Base-by-base conservation (phyloP, 2,329 filamentous ascomycete genomes). In the Monilinia polystroma region DNA sequence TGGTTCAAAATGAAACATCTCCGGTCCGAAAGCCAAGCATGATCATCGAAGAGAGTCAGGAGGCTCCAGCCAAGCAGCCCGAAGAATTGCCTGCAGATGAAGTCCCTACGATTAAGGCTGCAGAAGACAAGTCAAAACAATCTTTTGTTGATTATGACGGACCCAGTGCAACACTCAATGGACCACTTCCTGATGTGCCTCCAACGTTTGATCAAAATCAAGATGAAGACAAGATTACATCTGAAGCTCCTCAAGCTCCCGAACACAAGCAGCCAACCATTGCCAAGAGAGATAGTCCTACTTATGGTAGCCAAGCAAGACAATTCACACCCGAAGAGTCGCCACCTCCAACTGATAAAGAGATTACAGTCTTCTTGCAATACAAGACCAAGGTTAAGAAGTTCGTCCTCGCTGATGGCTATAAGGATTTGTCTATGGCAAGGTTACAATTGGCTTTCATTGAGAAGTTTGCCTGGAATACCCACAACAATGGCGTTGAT, bases 391-490 rank as follows among this genome's bases (percentile, higher is more conserved):
- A 95, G 76, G 93, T 98, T 73, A 98, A 97, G 80, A 98, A 98
- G 77, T 96, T 96, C 76, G 87, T 97, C 20, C 84, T 98, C 45
- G 81, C 91, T 0, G 93, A 96, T 76, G 94, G 94, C 1, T 89
- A 89, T 71, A 88, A 89, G 43, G 92, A 94, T 69, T 83, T 99
- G 14, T 94, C 92, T 3, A 89, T 97, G 68, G 93, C 93, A 1
- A 87, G 93, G 32, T 79, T 99, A 67, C 94, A 99, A 77, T 84
- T 99, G 38, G 94, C 95, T 0, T 99, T 99, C 73, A 99, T 99
- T 73, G 95, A 99, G 73, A 99, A 97, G 77, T 99, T 99, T 76
- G 95, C 94, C 0, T 99, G 96, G 93, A 98, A 97, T 73, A 97
- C 94, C 0, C 93, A 98, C 73, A 90, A 92, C 68, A 96, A 97